phyloP scores from a whole-genome alignment of 2,329 filamentous ascomycete genomes.

The Talaromyces sp. region DNA sequence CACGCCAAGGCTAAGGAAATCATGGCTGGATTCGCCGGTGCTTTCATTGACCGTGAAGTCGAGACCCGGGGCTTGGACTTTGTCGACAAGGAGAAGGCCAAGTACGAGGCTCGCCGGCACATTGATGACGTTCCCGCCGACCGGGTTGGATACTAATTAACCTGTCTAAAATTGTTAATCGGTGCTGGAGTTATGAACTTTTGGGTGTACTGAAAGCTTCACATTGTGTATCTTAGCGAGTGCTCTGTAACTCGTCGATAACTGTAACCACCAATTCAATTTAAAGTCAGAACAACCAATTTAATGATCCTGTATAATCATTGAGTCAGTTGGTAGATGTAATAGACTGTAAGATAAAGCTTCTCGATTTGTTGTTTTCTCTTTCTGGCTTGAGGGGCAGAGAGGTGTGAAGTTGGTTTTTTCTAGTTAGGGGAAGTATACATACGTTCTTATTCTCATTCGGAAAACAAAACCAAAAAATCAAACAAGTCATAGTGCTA shows the following conservation, averaged over 20 bases:
- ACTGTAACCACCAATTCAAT: neutral
- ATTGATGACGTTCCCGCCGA: constrained; percentile 1
- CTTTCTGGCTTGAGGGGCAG: neutral
- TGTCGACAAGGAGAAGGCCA: constrained; percentile 54
- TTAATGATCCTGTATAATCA: neutral
- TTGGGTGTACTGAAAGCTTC: neutral
- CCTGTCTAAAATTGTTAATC: neutral
- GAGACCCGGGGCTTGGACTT: constrained; percentile 62
- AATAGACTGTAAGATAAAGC: too few relatives aligned
- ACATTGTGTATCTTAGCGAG: neutral
- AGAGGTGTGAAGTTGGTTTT: neutral
- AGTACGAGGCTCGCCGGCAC: constrained; percentile 52
- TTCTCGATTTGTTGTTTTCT: too few relatives aligned
- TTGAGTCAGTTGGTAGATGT: too few relatives aligned
- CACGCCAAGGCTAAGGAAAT: constrained; percentile 74
- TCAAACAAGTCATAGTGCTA: too few relatives aligned
- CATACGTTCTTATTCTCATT: too few relatives aligned
- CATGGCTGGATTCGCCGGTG: constrained; percentile 67
- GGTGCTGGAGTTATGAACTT: neutral
- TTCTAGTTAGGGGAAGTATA: too few relatives aligned
- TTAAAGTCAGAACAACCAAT: too few relatives aligned
- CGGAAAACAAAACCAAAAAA: too few relatives aligned
- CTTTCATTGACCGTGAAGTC: constrained; percentile 69
- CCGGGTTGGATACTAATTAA: neutral
- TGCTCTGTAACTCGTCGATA: neutral